A percentile compares a stretch with the other conserved stretches of the same genome.
These are phyloP conservation scores for Lycium barbarum DNA, from an alignment of 257 asterid species.

Conservation along the genomic window DNA sequence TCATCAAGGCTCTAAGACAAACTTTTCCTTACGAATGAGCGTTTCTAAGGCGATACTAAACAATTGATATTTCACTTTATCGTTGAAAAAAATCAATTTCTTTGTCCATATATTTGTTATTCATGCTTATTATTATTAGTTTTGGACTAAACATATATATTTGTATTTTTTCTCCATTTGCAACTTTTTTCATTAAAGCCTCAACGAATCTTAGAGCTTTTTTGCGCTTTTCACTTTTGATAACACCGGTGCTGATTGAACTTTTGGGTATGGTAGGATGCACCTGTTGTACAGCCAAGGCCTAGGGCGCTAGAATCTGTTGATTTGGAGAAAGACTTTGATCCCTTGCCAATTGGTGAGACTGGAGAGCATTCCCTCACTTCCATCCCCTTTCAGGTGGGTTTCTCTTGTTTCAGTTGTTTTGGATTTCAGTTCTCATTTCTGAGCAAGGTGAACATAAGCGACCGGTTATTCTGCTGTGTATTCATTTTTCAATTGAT, in stretches of 20 bases:
- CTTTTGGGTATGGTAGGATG: constrained; percentile 30
- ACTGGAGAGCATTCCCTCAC: constrained; percentile 33
- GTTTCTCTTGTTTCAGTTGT: neutral
- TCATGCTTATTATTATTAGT: too few species aligned
- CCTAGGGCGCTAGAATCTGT: constrained; percentile 32
- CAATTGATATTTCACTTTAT: too few species aligned
- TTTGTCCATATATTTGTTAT: too few species aligned
- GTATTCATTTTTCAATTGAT: neutral
- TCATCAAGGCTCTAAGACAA: too few species aligned
- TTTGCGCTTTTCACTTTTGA: too few species aligned
- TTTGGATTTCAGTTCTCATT: constrained; percentile 3
- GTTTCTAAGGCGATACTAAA: too few species aligned
- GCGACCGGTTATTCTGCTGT: neutral
- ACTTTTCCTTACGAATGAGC: too few species aligned
- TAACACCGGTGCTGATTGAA: neutral
- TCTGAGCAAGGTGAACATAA: neutral
- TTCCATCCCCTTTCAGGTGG: constrained; percentile 36
- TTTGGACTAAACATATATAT: too few species aligned
- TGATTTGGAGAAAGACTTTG: constrained; percentile 4
- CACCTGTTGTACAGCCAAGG: constrained; percentile 9
- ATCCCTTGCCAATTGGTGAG: constrained; percentile 33
- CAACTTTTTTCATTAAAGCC: too few species aligned
- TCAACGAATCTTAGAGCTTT: too few species aligned
- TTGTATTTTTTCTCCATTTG: too few species aligned
- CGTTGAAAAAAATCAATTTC: too few species aligned